Evolutionary conservation across 2,329 filamentous ascomycete genomes (phyloP).

Genomic region (Trichoderma guizhouense): DNA sequence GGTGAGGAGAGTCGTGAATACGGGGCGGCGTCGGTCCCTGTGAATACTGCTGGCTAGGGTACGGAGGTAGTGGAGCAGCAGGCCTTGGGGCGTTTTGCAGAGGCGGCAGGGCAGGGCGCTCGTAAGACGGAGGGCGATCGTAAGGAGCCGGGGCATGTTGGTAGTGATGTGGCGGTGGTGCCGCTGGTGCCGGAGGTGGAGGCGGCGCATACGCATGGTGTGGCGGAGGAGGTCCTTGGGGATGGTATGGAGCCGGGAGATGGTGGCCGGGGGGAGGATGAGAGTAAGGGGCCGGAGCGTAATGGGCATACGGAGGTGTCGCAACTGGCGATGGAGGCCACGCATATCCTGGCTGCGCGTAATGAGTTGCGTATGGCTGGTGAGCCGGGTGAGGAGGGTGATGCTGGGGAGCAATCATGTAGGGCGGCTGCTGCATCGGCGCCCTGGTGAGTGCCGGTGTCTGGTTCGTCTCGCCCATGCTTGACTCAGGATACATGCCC

Average conservation of each 20-base stretch:
- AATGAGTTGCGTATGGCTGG: slow-evolving; percentile 37
- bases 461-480: slow-evolving; percentile 77
- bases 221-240: slow-evolving; percentile 28
- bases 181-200: neutral
- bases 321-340: slow-evolving; percentile 57
- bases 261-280: slow-evolving; percentile 34
- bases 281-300: slow-evolving; percentile 38
- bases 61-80: slow-evolving; percentile 27
- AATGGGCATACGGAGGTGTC: slow-evolving; percentile 52
- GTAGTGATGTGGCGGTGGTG: slow-evolving; percentile 26
- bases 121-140: slow-evolving; percentile 25
- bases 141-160: slow-evolving; percentile 13
- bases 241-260: slow-evolving; percentile 28
- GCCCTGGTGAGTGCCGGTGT: slow-evolving; percentile 77
- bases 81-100: slow-evolving; percentile 32
- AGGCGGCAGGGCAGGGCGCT: slow-evolving; percentile 38
- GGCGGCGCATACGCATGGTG: slow-evolving; percentile 24
- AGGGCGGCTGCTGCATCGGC: slow-evolving; percentile 54
- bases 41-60: slow-evolving; percentile 32
- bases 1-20: slow-evolving; percentile 41
- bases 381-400: slow-evolving; percentile 29
- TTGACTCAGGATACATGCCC: slow-evolving; percentile 96
- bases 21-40: slow-evolving; percentile 36
- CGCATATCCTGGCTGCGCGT: slow-evolving; percentile 43
- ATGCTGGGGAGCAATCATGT: slow-evolving; percentile 36